Evolutionary conservation across 2,329 filamentous ascomycete species (phyloP), one percentile per base, ranked within the genome.

Genomic region (Hypoxylon sp.): DNA sequence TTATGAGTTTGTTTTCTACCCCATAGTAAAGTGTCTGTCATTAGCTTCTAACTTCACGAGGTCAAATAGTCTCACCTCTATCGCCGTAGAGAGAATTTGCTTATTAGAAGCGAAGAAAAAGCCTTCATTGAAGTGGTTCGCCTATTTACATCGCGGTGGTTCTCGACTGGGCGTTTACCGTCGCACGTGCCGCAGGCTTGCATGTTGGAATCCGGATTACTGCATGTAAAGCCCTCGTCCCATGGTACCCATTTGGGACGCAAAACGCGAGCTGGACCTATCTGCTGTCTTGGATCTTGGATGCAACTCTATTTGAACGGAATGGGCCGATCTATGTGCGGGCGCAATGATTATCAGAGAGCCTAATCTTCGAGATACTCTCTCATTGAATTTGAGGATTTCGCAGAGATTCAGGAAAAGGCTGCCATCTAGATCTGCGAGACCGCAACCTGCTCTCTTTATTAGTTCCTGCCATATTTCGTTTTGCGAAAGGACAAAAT

Each of bases 181-280:
- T 34, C 39, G 51, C 37, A 21, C 12, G 37, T 5, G 37, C 51
- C 51, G 37, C 37, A 43, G 34, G 9, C 29, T 30, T 27, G 34
- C 51, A 53, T 53, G 11, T 14, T 12, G 23, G 16, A 19, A 41
- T 41, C 32, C 32, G 12, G 48, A 52, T 52, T 37, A 25, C 30
- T 37, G 14, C n/a, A n/a, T n/a, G n/a, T 37, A 6, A 23, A 23
- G 16, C 25, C 12, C 14, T 34, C 25, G 29, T 5, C 16, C 29
- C n/a, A 21, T 12, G 34, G n/a, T 41, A n/a, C 37, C 34, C 12
- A 5, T 53, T 53, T 29, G 27, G 50, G 50, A 19, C 25, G 25
- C 5, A 29, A 53, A 53, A 41, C 14, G 50, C 50, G 50, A 53
- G 50, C 32, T 21, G 29, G 5, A n/a, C 21, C 19, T 21, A 41